A percentile compares a stretch with the other conserved stretches of the same genome.
Evolutionary conservation across 257 asterid species (phyloP).

Genomic region (Buddleja alternifolia): DNA sequence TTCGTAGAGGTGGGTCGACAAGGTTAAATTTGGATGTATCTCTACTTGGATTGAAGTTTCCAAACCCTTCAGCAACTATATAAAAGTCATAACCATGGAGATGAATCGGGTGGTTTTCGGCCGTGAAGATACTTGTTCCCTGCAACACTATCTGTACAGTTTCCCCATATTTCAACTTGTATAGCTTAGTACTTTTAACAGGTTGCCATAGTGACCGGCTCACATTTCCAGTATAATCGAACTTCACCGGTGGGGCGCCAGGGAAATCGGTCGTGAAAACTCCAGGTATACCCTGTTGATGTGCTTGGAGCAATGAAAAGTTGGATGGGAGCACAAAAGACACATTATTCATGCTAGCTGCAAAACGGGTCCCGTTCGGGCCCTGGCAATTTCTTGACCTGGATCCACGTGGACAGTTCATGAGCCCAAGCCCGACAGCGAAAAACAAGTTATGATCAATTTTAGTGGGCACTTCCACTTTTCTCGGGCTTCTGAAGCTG

Average conservation of each 20-base stretch:
- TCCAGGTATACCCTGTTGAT: conserved; percentile 74
- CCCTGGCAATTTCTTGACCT: conserved; percentile 68
- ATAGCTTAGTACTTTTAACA: conserved; percentile 54
- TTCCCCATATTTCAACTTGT: conserved; percentile 68
- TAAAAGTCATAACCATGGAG: conserved; percentile 92
- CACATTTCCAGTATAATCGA: conserved; percentile 86
- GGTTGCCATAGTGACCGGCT: conserved; percentile 90
- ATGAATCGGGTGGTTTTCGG: conserved; percentile 95
- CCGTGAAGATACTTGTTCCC: conserved; percentile 78
- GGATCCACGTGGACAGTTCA: conserved; percentile 61
- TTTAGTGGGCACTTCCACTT: conserved; percentile 58
- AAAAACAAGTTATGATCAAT: conserved; percentile 73
- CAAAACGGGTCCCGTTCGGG: conserved; percentile 82
- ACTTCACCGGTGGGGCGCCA: conserved; percentile 56
- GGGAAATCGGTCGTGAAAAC: conserved; percentile 86
- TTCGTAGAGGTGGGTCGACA: conserved; percentile 80
- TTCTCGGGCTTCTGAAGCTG: conserved; percentile 65
- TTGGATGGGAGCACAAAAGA: conserved; percentile 83
- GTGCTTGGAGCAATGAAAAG: conserved; percentile 78
- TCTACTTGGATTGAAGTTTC: conserved; percentile 62
- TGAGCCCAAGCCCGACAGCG: conserved; percentile 84
- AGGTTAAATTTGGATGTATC: conserved; percentile 77
- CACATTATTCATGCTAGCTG: conserved; percentile 89
- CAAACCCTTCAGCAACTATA: conserved; percentile 84
- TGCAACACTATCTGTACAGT: conserved; percentile 79